phyloP scores from a whole-genome alignment of 2,329 filamentous ascomycete species.

The Colletotrichum coccodes region DNA sequence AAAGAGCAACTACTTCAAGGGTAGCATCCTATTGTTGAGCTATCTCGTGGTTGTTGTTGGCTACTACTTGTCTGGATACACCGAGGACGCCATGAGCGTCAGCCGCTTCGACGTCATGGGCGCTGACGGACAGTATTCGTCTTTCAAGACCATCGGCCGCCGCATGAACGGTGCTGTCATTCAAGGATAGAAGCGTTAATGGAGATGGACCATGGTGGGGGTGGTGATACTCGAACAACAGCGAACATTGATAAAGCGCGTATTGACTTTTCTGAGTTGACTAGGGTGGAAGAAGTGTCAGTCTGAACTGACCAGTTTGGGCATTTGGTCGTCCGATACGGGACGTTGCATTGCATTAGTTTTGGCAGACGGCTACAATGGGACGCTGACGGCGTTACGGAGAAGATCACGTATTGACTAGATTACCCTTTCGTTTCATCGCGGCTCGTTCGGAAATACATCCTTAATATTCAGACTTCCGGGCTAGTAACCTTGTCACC shows the following conservation, averaged over 20 bases:
- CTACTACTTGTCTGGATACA: slow-evolving; percentile 83
- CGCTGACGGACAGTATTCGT: slow-evolving; percentile 58
- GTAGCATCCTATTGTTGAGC: slow-evolving; percentile 90
- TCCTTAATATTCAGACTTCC: neutral
- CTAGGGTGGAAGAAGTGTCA: neutral
- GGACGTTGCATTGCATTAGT: slow-evolving; percentile 4
- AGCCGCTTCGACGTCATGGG: slow-evolving; percentile 66
- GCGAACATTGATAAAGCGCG: neutral
- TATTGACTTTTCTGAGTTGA: slow-evolving; percentile 13
- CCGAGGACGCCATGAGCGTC: slow-evolving; percentile 53
- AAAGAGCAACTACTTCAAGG: slow-evolving; percentile 99
- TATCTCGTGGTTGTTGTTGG: slow-evolving; percentile 93
- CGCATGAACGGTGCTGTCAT: slow-evolving; percentile 50
- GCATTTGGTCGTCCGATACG: neutral
- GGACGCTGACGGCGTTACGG: slow-evolving; percentile 21
- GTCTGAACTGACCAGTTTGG: neutral
- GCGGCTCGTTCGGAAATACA: slow-evolving; percentile 11
- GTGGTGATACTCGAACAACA: slow-evolving; percentile 7
- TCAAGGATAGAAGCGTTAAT: slow-evolving; percentile 6
- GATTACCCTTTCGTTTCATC: slow-evolving; percentile 7
- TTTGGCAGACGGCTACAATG: neutral
- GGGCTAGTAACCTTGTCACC: neutral
- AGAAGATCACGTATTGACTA: slow-evolving; percentile 14
- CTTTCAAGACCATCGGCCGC: slow-evolving; percentile 64
- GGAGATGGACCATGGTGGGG: neutral